Evolutionary conservation across 371 early-diverging fungal genomes (phyloP), one percentile per base, ranked within the genome.

Genomic region (Dinochytrium kinnereticum): DNA sequence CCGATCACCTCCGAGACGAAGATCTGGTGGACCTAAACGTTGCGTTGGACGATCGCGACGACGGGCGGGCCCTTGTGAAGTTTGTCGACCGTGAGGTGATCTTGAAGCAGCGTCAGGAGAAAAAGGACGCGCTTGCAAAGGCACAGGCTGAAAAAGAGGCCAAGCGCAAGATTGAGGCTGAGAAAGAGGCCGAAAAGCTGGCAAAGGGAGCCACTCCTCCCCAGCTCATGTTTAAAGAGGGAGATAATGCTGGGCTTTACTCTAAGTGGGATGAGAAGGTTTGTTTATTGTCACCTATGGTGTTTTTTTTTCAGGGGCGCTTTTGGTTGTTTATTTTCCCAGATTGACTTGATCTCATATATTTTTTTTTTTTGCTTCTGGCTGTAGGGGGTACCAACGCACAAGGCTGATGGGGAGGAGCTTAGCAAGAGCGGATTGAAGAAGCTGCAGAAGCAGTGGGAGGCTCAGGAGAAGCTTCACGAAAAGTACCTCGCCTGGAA

Each of bases 1-100:
- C 93, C 76, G 98, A 98, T 83, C 84, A 85, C 76, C 75, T 98
- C 61, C 92, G 98, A 65, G 97, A 98, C 81, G 87, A 88, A 15
- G 93, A 93, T n/a, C 82, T 96, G 64, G 90, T 92, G 7, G 91
- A 92, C 17, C 85, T 96, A 30, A 95, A 96, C 44, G 94, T 98
- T 5, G 84, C 90, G 1, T 83, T 98, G 68, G 98, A 97, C 75
- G 98, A 98, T 79, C 92, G 93, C 73, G 96, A 95, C 73, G 95
- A 92, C 81, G 96, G 96, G 30, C 89, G 85, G 51, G 96, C 98
- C 0, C 84, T 97, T 72, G 93, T 97, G 76, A 98, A 97, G 81
- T 81, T 97, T 55, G 91, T 93, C 13, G 91, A 93, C 70, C 88
- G 89, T 13, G 94, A 92, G 71, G 89, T 90, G 74, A 66, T 90